Base-by-base conservation (phyloP, 1,139 yeast species). In the Yamadazyma dushanensis region DNA sequence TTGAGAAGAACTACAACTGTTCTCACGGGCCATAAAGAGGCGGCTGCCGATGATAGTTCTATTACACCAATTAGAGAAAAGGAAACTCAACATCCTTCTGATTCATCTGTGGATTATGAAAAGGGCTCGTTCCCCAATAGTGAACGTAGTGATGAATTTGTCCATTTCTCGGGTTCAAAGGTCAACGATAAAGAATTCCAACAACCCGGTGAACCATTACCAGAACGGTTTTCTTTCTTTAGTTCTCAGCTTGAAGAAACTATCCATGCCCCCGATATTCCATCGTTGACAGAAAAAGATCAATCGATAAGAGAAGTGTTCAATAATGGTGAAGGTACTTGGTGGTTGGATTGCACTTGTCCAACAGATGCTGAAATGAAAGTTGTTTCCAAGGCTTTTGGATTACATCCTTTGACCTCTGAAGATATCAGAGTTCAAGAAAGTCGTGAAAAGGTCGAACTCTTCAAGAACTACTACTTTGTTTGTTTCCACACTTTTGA, bases 371-470 rank as follows among this genome's bases (percentile, higher is more conserved):
- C 78, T 16, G 87, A 80, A 57, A 77, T 80, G 80, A 76, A 77
- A 50, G 74, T 76, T 45, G 55, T 79, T 23, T 73, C 83, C 6
- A 78, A 78, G 62, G 83, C 89, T 0, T 83, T 83, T 53, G 87
- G 88, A 11, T 79, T 83, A 58, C 92, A 83, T 65, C 92, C 92
- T 38, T 76, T 83, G 66, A 82, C 89, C 0, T 85, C 92, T 2
- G 94, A 84, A 63, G 94, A 84, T 79, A 83, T 84, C 46, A 61
- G 90, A 45, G 82, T 83, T 80, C 88, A 83, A 59, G 94, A 84
- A 65, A 78, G 89, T 29, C 86, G 92, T 63, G 94, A 84, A 63
- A 84, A 84, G 56, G 92, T 84, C 23, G 94, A 84, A 56, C 65
- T 84, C 34, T 84, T 84, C 65, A 77, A 79, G 50, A 72, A 75